Evolutionary conservation across 176 grass and related monocot genomes (phyloP), one percentile per base, ranked within the genome.

Genomic region (Rhipidocladum racemiflorum): DNA sequence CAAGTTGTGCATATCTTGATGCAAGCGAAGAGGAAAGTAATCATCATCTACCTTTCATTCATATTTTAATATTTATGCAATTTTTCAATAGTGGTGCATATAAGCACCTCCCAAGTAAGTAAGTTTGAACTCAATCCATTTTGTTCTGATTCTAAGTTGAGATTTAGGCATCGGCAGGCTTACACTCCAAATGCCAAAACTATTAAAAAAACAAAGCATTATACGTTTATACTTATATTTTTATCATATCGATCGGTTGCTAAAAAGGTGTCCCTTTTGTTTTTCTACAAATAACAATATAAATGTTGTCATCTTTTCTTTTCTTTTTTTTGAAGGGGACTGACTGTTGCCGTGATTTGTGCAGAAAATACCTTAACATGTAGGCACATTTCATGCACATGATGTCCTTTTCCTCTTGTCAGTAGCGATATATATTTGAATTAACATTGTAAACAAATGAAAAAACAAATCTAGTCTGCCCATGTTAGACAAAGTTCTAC

Each of bases 311-410:
- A 13, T 27, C 7, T 11, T 4, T 17, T 45, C 70, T 44, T 44
- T 8, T 16, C 6, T 4, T 8, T 45, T 81, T 44, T 44, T 8
- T 16, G 44, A 9, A 17, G 24, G 23, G 7, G n/a, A n/a, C n/a
- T n/a, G 5, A 20, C 0, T 68, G 24, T 38, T 75, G 18, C 32
- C 53, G 15, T 63, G 38, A 78, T 73, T 60, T 84, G 12, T 32
- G 59, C 21, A 66, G 21, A 77, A 72, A 78, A 78, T 72, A 35
- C 4, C 57, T 28, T 17, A 30, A 24, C 30, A 62, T 6, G 68
- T 0, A 55, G 39, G 36, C 82, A 76, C 7, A 76, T 89, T 89
- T 89, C 82, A 55, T 70, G 77, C 82, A 17, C 3, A 28, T 17
- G 39, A 6, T 81, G 64, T 89, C 43, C 1, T 83, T 56, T 71